Evolutionary conservation across 2,329 filamentous ascomycete genomes (phyloP).

Genomic region (Hypocreales sp.): DNA sequence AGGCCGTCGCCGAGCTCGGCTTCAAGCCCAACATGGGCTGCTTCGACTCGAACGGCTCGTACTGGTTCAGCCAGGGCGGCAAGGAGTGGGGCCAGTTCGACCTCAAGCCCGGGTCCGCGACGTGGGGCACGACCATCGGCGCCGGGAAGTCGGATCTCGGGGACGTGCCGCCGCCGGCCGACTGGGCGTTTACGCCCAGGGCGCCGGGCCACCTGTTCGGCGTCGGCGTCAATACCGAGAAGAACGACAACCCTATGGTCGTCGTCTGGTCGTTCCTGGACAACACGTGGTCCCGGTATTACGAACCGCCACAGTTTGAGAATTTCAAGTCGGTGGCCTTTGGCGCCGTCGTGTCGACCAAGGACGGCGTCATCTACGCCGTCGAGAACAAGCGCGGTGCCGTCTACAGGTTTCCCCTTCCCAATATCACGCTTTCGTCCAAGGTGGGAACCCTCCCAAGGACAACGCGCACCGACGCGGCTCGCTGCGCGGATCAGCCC

Average conservation of each 20-base stretch:
- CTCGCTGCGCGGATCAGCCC: neutral
- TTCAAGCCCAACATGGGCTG: conserved; percentile 1
- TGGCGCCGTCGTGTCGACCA: conserved; percentile 1
- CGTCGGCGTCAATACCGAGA: neutral
- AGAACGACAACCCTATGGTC: neutral
- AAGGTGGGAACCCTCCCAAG: too few relatives aligned
- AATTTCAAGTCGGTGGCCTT: neutral
- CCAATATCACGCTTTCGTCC: neutral
- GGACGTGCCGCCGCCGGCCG: neutral
- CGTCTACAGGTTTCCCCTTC: neutral
- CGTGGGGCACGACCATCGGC: neutral
- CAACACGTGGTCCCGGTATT: neutral
- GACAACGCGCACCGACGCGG: neutral
- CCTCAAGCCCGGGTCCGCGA: neutral
- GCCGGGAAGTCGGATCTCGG: neutral
- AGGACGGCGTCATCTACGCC: neutral
- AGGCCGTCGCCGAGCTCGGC: neutral
- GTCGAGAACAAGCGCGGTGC: neutral
- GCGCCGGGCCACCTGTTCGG: neutral
- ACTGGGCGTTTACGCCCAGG: neutral
- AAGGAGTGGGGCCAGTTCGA: neutral
- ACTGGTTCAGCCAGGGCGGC: conserved; percentile 1
- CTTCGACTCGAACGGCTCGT: neutral
- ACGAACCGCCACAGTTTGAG: neutral
- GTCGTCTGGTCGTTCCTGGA: neutral